Conservation (phyloP, 345 rosid species). For the Hevea brasiliensis region DNA sequence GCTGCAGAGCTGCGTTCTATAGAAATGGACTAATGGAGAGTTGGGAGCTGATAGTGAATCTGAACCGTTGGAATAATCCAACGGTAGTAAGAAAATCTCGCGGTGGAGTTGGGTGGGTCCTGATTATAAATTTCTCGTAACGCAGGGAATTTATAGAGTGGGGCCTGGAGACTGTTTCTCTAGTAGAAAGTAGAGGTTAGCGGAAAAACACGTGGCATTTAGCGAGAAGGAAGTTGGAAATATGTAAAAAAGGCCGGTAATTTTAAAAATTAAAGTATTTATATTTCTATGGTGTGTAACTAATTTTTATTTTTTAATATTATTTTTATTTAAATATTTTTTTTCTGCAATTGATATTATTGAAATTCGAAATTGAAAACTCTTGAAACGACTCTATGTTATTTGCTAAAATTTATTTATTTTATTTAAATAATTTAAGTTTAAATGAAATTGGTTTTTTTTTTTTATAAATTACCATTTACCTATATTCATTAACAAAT, state of each 20-base stretch:
- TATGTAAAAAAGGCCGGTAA: neutral
- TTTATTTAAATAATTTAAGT: no score
- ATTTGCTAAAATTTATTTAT: no score
- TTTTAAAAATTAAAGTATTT: no score
- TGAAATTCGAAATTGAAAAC: no score
- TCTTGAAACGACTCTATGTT: no score
- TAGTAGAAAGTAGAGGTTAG: slow-evolving; percentile 35
- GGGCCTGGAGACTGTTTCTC: slow-evolving; percentile 18
- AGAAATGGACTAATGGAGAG: neutral
- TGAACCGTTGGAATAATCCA: slow-evolving; percentile 4
- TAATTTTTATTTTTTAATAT: no score
- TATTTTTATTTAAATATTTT: no score
- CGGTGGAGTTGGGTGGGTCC: neutral
- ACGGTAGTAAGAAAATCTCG: neutral
- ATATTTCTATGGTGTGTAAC: no score
- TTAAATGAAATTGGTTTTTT: no score
- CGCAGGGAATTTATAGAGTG: neutral
- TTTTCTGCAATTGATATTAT: no score
- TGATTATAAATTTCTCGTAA: neutral
- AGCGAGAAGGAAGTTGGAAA: neutral
- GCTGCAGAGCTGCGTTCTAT: neutral
- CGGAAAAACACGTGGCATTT: slow-evolving; percentile 46
- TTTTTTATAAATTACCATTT: no score
- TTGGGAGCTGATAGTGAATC: neutral
- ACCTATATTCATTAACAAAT: no score